Conservation (phyloP, 2,329 filamentous ascomycete species). For the Botryotinia globosa region DNA sequence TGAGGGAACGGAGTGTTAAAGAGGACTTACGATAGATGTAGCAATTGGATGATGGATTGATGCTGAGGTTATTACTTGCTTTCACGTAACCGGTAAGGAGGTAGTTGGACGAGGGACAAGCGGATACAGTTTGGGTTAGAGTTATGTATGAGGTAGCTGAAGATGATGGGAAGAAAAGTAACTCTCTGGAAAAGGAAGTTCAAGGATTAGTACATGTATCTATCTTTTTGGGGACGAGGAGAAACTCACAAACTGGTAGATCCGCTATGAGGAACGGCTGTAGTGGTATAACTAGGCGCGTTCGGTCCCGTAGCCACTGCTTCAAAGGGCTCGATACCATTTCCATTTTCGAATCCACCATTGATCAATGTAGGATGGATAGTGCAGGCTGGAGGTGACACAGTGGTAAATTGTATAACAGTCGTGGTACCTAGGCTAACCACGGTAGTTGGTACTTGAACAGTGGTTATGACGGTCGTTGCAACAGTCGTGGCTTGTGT, state of each 20-base stretch:
- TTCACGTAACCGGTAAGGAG: constrained; percentile 2
- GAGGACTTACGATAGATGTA: neutral
- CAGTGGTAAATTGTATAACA: constrained; percentile 1
- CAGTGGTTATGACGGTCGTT: neutral
- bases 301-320: neutral
- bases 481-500: constrained; percentile 5
- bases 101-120: constrained; percentile 1
- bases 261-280: neutral
- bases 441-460: neutral
- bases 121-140: neutral
- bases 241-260: neutral
- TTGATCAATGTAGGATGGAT: neutral
- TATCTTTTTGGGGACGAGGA: neutral
- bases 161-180: neutral
- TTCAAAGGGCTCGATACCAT: neutral
- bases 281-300: neutral
- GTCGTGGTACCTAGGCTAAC: neutral
- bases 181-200: neutral
- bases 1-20: too few species aligned
- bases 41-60: neutral
- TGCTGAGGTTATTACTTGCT: neutral
- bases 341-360: neutral
- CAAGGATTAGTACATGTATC: neutral
- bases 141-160: neutral
- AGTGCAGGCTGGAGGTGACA: neutral